These are phyloP conservation scores for Scenedesmus sp. DNA, from an alignment of 163 green algal genomes.

Conservation along the genomic window DNA sequence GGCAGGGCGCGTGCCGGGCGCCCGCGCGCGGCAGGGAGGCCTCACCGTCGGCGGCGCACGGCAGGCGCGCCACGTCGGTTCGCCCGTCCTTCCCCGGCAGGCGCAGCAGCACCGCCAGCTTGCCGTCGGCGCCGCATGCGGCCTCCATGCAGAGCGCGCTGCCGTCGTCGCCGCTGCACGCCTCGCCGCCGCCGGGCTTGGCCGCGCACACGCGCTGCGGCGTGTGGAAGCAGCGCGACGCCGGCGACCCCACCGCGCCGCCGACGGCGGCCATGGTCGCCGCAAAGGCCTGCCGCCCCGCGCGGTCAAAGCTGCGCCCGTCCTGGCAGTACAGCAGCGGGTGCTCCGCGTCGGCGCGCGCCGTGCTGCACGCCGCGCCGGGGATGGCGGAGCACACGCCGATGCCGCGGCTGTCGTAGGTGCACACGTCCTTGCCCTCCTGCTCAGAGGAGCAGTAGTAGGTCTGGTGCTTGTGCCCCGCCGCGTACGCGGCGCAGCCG, in stretches of 20 bases:
- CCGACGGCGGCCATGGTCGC: constrained; percentile 6
- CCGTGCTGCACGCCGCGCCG: constrained; percentile 20
- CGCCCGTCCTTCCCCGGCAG: constrained; percentile 10
- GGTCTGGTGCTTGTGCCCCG: constrained; percentile 7
- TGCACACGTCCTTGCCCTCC: constrained; percentile 32
- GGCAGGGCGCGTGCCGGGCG: not conserved
- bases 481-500: constrained; percentile 22
- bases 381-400: constrained; percentile 22
- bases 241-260: not conserved
- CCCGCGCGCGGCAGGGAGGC: too few relatives aligned
- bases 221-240: constrained; percentile 43
- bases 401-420: constrained; percentile 41
- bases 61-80: not conserved
- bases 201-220: constrained; percentile 16
- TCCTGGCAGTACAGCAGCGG: constrained; percentile 42
- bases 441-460: constrained; percentile 33
- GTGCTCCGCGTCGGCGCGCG: constrained; percentile 14
- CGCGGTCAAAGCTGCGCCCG: constrained; percentile 1
- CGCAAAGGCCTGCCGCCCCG: not conserved
- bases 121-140: constrained; percentile 7
- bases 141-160: constrained; percentile 30
- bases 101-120: constrained; percentile 30
- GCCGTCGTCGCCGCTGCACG: constrained; percentile 17
- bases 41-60: constrained; percentile 22
- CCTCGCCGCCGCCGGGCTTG: not conserved